These are phyloP conservation scores for Pelargonium myrrhifolium DNA, from an alignment of 441 rosid genomes.

Conservation along the genomic window DNA sequence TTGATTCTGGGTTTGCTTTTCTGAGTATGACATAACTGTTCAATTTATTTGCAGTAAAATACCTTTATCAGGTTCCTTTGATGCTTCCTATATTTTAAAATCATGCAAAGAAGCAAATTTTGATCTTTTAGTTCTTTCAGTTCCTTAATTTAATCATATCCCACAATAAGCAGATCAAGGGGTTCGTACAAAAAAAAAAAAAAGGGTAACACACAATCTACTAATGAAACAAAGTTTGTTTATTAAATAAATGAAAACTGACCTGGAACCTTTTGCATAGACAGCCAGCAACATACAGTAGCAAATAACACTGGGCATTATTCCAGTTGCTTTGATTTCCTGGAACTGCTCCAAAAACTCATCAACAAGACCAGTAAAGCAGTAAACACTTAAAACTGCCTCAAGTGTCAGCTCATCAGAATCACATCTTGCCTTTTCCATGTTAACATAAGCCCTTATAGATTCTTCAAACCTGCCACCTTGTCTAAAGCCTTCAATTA, in stretches of 20 bases:
- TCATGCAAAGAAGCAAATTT: not conserved
- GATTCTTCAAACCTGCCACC: slow-evolving; percentile 91
- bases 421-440: slow-evolving; percentile 80
- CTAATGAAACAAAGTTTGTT: not conserved
- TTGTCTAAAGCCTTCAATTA: slow-evolving; percentile 87
- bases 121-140: slow-evolving; percentile 1
- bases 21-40: not conserved
- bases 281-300: slow-evolving; percentile 93
- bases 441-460: slow-evolving; percentile 66
- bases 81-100: not conserved
- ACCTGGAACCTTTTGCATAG: slow-evolving; percentile 79
- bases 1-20: not conserved
- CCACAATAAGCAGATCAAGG: not conserved
- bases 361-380: slow-evolving; percentile 79
- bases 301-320: slow-evolving; percentile 78
- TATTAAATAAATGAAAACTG: slow-evolving; percentile 25
- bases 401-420: slow-evolving; percentile 88
- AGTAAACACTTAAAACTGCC: slow-evolving; percentile 79
- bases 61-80: not conserved
- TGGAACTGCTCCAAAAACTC: slow-evolving; percentile 88
- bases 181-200: not conserved
- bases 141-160: slow-evolving; percentile 2
- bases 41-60: not conserved
- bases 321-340: slow-evolving; percentile 76
- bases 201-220: not conserved